Evolutionary conservation across 768 basidiomycete genomes (phyloP), one percentile per base, ranked within the genome.

Genomic region (Flagelloscypha sp.): DNA sequence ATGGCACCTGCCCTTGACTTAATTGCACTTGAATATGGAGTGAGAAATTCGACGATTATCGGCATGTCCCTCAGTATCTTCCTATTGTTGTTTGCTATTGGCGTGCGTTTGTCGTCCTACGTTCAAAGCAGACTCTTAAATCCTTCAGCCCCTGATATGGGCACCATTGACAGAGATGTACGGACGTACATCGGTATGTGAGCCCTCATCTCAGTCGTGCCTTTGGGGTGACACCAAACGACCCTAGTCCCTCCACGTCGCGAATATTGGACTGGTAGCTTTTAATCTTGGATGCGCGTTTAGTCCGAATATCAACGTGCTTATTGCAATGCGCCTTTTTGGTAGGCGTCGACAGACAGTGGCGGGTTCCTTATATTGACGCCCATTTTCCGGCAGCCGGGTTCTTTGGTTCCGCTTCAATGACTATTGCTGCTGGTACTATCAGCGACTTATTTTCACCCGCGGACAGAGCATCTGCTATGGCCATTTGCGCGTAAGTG

Each of bases 1-100:
- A 79, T 84, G 74, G 79, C 79, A 0, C 80, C 80, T 23, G 77
- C 68, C 23, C 59, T 83, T 18, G 75, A 70, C 5, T 59, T 73
- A 21, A 58, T 82, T 13, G 77, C 72, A 5, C 29, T 42, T 11
- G 66, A 62, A 45, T 80, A 70, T 40, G 43, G 56, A 16, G 72
- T 82, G 36, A 68, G 65, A 1, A 72, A 54, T 50, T 50, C 69
- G 24, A 75, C 78, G 1, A 44, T 74, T 2, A 38, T 67, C 10
- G 73, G 70, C 3, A 50, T 83, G 56, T 78, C 74, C 2, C 55
- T 84, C 28, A 74, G 72, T 44, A 66, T 81, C 11, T 83, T 77
- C 51, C 55, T 84, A 24, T 49, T 80, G 1, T 74, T 80, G 0
- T 81, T 74, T 48, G 79, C 75, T 7, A 46, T 82, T 11, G 79